phyloP scores from a whole-genome alignment of 1,284 basidiomycete genomes.

The Cutaneotrichosporon arboriforme region DNA sequence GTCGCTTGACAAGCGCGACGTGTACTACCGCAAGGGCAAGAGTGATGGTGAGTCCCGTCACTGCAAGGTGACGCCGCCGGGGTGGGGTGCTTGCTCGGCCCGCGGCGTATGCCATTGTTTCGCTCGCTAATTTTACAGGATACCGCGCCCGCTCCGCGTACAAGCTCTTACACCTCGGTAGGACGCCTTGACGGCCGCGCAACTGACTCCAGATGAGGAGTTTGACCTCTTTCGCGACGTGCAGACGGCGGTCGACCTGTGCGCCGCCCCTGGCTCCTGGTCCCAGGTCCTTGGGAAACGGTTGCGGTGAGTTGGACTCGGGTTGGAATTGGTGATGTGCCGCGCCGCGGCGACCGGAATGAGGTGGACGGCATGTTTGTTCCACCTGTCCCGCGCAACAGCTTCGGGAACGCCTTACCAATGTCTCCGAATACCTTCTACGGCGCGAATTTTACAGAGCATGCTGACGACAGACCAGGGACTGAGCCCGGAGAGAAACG shows the following conservation, averaged over 20 bases:
- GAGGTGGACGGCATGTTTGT: too few species aligned
- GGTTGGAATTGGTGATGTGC: too few species aligned
- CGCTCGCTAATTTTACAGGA: slow-evolving; percentile 26
- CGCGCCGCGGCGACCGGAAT: too few species aligned
- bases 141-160: slow-evolving; percentile 57
- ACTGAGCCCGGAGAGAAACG: slow-evolving; percentile 23
- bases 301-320: slow-evolving; percentile 33
- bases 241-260: slow-evolving; percentile 54
- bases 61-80: background rate
- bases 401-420: too few species aligned
- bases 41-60: slow-evolving; percentile 24
- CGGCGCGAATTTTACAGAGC: background rate
- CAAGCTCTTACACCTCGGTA: slow-evolving; percentile 49
- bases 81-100: too few species aligned
- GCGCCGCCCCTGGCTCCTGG: slow-evolving; percentile 55
- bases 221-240: slow-evolving; percentile 51
- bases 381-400: too few species aligned
- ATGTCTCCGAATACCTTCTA: too few species aligned
- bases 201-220: slow-evolving; percentile 49
- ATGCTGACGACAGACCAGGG: slow-evolving; percentile 12
- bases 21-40: slow-evolving; percentile 52
- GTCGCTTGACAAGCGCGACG: slow-evolving; percentile 51
- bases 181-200: too few species aligned
- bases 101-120: background rate
- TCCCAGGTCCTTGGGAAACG: slow-evolving; percentile 43